Base-by-base conservation (phyloP, 495 filamentous ascomycete genomes). In the Pseudomonodictys pantanalensis region DNA sequence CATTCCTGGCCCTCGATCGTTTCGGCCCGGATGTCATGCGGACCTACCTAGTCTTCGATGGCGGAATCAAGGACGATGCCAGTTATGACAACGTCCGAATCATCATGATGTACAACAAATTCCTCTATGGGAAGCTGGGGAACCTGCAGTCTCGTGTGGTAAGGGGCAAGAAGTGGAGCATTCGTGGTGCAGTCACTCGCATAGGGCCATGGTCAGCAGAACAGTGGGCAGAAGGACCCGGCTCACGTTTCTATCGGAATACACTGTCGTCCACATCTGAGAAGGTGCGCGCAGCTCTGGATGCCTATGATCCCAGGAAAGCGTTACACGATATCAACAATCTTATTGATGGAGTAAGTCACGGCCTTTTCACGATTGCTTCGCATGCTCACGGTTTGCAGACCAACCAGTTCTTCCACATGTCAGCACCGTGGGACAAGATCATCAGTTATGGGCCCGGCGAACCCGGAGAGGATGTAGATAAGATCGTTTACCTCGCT, bases 1-100 rank as follows among this genome's bases (percentile, higher is more conserved):
- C 93, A 0, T 91, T 95, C 70, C 90, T 91, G 64, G 93, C 93
- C 3, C 82, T 97, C 50, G 84, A 96, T 28, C 82, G 92, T 15
- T 97, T 91, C 70, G 92, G 90, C 12, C 79, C 88, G 1, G 93
- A 98, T 74, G 77, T 82, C 1, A 86, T 97, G 83, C 85, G 93
- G 0, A 96, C 86, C 71, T 98, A 91, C 75, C 77, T 98, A 50
- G 79, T 87, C 18, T 81, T 85, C 58, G 85, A 89, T 60, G 92
- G 91, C 8, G 84, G 85, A 3, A 79, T 97, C 29, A 66, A 69
- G 11, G 74, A 88, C 47, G 93, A 98, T 68, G 76, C 89, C 0
- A 85, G 92, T 65, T 98, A 97, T 71, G 83, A 82, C 60, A 97
- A 97, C 69, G 69, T 78, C 28, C 79, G 78, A 42, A 88, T 97